Base-by-base conservation (phyloP, 768 basidiomycete species). In the Daedalea quercina region DNA sequence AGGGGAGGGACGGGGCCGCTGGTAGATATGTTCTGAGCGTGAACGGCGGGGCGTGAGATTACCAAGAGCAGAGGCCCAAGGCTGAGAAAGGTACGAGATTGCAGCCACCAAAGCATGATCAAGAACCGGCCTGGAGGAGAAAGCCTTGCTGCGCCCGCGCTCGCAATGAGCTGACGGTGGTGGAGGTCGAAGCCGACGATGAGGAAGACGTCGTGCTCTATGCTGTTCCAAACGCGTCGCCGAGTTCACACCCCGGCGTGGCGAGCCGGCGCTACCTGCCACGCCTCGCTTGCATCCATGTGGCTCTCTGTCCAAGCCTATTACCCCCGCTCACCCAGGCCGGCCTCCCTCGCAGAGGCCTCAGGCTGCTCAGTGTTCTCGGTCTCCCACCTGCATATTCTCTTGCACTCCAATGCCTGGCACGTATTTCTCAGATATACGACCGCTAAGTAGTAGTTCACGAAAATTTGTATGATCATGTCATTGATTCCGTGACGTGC, bases 1-100 rank as follows among this genome's bases (percentile, higher is more conserved):
- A 86, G 71, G 37, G 83, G 83, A 23, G 84, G 84, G 7, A 84
- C 69, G 3, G 81, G 72, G 34, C 74, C 76, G 56, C 59, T 67
- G 1, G 78, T 80, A 15, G 82, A 77, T 50, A 81, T 76, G 49
- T 72, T 67, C 60, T 80, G 79, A 48, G 78, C 72, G 53, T 57
- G 52, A 60, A 62, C 60, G 49, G 61, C 26, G 57, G 65, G 56
- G 59, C 60, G 37, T 24, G 60, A 59, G 52, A 55, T 35, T 52
- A 45, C 47, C 48, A 59, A 57, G 57, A 65, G 58, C 50, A 62
- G 55, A 54, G 64, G 56, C 61, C 46, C 23, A 41, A 60, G 57
- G 45, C 50, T 22, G 54, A 54, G 57, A 49, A 44, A 34, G 51
- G 3, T 24, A 43, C 31, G 48, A 34, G 34, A 52, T 26, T 35